Conservation (phyloP, 352 stramenopile species). For the Pythium chondricola region DNA sequence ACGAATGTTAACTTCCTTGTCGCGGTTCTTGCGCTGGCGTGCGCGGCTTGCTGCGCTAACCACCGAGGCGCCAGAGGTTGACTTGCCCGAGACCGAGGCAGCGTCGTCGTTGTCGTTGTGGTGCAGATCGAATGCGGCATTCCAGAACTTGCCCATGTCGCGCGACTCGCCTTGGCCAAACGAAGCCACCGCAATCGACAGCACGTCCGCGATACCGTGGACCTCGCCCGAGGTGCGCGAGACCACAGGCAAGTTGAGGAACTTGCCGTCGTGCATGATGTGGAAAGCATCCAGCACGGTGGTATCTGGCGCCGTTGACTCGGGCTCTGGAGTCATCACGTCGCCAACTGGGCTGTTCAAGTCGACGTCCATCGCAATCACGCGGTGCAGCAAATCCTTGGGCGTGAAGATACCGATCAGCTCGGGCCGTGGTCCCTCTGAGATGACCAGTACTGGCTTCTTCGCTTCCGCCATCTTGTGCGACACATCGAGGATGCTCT, state of each 20-base stretch:
- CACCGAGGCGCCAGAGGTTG: constrained; percentile 33
- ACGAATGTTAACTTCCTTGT: constrained; percentile 71
- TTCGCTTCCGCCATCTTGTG: constrained; percentile 72
- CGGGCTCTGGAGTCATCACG: constrained; percentile 95
- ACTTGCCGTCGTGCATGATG: constrained; percentile 98
- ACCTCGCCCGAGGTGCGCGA: constrained; percentile 61
- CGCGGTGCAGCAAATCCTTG: constrained; percentile 96
- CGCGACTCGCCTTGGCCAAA: constrained; percentile 64
- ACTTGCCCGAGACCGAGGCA: constrained; percentile 45
- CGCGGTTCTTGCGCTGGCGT: constrained; percentile 65
- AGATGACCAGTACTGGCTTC: constrained; percentile 74
- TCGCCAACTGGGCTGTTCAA: constrained; percentile 87
- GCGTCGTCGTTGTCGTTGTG: constrained; percentile 51
- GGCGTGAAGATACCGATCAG: constrained; percentile 97
- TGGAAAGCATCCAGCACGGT: constrained; percentile 96
- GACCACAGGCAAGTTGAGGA: constrained; percentile 96
- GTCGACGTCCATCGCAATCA: constrained; percentile 88
- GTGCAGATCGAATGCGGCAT: constrained; percentile 55
- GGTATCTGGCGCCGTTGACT: constrained; percentile 90
- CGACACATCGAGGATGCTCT: constrained; percentile 67
- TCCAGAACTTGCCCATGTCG: constrained; percentile 77
- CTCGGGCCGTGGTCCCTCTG: constrained; percentile 38
- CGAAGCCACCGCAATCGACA: constrained; percentile 71
- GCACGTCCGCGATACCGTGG: constrained; percentile 71
- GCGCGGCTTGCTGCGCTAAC: constrained; percentile 61